Base-by-base conservation (phyloP, 306 rosid species). In the Prunus dulcis region DNA sequence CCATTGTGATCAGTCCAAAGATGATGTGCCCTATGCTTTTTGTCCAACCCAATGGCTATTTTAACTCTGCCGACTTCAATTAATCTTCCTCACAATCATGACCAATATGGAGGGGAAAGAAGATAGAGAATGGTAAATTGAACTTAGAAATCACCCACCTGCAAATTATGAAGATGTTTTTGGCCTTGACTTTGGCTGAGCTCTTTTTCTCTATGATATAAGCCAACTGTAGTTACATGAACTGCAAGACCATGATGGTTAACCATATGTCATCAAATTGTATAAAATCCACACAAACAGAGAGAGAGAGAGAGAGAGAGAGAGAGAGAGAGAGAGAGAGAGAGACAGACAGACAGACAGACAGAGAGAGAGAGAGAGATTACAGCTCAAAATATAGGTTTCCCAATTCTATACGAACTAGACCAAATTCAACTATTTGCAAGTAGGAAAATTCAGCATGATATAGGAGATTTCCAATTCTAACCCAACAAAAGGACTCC, bases 21-120 rank as follows among this genome's bases (percentile, higher is more conserved):
- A 27, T 9, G 69, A 73, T 73, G 46, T 45, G 46, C 22, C 55
- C 58, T n/a, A 66, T 64, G 69, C 49, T 64, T 18, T 64, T 17
- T 27, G 38, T 17, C 12, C 43, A 28, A 62, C 15, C 19, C 43
- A 28, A 62, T 62, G 41, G 20, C 43, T 27, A 25, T 13, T 49
- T 12, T 49, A 49, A 25, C 34, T 62, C 3, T 62, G 34, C 64
- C 64, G 17, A 58, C 64, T 58, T 58, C 15, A 58, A 23, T 23
- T 5, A 62, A 58, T 11, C 64, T 12, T 58, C 30, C 64, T 58
- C 23, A 6, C 22, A 55, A 23, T 52, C 9, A 17, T 6, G n/a
- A 18, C 20, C 57, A 18, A 61, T 13, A 62, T 6, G 34, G 19
- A 62, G 5, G 2, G 5, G 14, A 28, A 62, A 27, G 30, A 27